phyloP scores from a whole-genome alignment of 129 eudicot species.

The Oenanthe sinensis region DNA sequence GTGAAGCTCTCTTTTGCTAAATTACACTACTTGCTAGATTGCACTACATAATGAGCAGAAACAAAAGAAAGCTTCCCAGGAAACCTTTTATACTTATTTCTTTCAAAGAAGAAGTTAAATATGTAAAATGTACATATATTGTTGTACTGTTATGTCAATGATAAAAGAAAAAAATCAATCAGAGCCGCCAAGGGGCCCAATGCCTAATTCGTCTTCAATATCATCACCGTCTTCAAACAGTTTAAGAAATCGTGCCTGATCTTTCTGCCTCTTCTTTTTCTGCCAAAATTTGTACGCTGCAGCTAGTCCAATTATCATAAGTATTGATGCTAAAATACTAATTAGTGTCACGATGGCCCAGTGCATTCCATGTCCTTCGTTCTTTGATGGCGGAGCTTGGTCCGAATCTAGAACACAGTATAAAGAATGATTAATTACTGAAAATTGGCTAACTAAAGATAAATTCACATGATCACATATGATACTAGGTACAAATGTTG shows the following conservation, averaged over 20 bases:
- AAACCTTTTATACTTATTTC: neutral
- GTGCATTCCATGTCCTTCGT: conserved; percentile 22
- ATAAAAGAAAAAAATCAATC: conserved; percentile 15
- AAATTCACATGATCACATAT: neutral
- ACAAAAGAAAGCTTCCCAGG: neutral
- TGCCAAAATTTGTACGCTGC: conserved; percentile 63
- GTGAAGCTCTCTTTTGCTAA: neutral
- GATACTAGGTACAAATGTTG: neutral
- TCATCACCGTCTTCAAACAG: conserved; percentile 66
- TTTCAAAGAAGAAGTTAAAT: neutral
- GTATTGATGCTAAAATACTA: conserved; percentile 23
- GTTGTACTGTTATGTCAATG: neutral
- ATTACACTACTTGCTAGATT: neutral
- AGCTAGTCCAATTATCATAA: conserved; percentile 30
- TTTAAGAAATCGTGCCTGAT: conserved; percentile 75
- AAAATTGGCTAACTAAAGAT: neutral
- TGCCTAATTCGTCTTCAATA: conserved; percentile 77
- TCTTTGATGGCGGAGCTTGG: neutral
- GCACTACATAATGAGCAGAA: neutral
- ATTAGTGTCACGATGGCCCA: conserved; percentile 34
- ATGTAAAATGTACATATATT: neutral
- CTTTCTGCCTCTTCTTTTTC: conserved; percentile 64
- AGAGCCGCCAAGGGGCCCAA: conserved; percentile 52
- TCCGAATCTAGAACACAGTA: conserved; percentile 20
- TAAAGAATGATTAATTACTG: neutral